Base-by-base conservation (phyloP, 2,329 filamentous ascomycete genomes). In the Hypoxylon sp. region DNA sequence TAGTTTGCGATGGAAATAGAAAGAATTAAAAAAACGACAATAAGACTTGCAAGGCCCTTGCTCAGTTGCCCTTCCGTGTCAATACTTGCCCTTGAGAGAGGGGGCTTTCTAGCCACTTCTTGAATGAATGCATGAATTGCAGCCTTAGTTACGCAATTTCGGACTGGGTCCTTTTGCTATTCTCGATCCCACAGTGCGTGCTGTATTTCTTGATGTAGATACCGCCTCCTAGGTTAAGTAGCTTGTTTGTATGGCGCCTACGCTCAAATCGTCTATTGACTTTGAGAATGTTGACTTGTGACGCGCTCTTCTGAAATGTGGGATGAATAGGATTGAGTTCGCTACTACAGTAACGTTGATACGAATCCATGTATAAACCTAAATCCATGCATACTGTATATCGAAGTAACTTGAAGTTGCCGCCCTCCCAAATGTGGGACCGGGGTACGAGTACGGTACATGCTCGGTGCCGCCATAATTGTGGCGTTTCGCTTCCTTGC, bases 401-500 rank as follows among this genome's bases (percentile, higher is more conserved):
- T 26, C 22, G n/a, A 42, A 53, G 51, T 44, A 14, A 32, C 24
- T 49, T 30, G 53, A 63, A 53, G 32, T 42, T 45, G 40, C 44
- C n/a, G n/a, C n/a, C n/a, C n/a, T n/a, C n/a, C n/a, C n/a, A n/a
- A n/a, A n/a, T 11, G 24, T 44, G 26, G 38, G 36, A 51, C 36
- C 16, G 50, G 30, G 11, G 46, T 51, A 45, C 55, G 12, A 20
- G 30, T 30, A 51, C n/a, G 16, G 28, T 50, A 60, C 50, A 42
- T 53, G 12, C 2, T 3, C 18, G 16, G 22, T 30, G 30, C 57
- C 36, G 50, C 24, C 42, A 16, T 12, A 45, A 58, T 51, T 58
- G 64, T 66, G 59, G 64, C 56, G 28, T 64, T 32, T 60, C 45
- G 40, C 50, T 67, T 67, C 61, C 61, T 55, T 64, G 61, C 56